These are phyloP conservation scores for Teratosphaeriaceae sp. DNA, from an alignment of 2,329 filamentous ascomycete genomes.

Conservation along the genomic window DNA sequence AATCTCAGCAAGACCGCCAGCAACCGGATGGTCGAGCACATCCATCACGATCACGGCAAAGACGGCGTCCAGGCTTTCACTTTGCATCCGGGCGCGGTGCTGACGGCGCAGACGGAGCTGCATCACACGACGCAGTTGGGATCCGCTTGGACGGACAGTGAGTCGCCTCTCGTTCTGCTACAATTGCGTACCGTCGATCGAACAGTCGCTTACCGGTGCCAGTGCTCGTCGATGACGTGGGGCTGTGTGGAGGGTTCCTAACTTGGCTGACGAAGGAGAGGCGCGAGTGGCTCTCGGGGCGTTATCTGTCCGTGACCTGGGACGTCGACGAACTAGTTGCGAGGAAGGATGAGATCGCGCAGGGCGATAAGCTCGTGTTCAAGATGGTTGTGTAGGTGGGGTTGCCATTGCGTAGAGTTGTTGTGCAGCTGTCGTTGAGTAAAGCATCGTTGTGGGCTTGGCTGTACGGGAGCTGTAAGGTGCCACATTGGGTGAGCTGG, in stretches of 20 bases:
- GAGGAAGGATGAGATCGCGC: slow-evolving; percentile 29
- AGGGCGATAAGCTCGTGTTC: slow-evolving; percentile 31
- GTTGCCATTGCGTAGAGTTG: too few species aligned
- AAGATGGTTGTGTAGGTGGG: slow-evolving; percentile 16
- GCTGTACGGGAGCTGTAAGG: too few species aligned
- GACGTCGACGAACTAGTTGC: slow-evolving; percentile 31
- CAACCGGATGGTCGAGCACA: slow-evolving; percentile 32
- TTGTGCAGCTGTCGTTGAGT: too few species aligned
- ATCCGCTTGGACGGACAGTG: slow-evolving; percentile 1
- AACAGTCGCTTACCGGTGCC: not conserved
- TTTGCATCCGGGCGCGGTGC: slow-evolving; percentile 33
- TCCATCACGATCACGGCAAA: slow-evolving; percentile 30
- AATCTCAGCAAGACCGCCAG: slow-evolving; percentile 34
- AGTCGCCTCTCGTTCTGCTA: not conserved
- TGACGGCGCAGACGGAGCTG: slow-evolving; percentile 18
- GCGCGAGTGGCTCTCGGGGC: slow-evolving; percentile 32
- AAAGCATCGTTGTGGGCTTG: too few species aligned
- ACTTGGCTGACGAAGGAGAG: slow-evolving; percentile 9
- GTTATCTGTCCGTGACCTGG: slow-evolving; percentile 32
- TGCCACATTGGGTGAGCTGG: too few species aligned
- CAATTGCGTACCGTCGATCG: not conserved
- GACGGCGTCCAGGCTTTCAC: slow-evolving; percentile 25
- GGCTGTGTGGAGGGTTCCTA: slow-evolving; percentile 2
- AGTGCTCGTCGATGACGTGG: slow-evolving; percentile 3
- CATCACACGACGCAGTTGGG: slow-evolving; percentile 5